Evolutionary conservation across 805 yeast genomes (phyloP).

Genomic region (Candida manassasensis): DNA sequence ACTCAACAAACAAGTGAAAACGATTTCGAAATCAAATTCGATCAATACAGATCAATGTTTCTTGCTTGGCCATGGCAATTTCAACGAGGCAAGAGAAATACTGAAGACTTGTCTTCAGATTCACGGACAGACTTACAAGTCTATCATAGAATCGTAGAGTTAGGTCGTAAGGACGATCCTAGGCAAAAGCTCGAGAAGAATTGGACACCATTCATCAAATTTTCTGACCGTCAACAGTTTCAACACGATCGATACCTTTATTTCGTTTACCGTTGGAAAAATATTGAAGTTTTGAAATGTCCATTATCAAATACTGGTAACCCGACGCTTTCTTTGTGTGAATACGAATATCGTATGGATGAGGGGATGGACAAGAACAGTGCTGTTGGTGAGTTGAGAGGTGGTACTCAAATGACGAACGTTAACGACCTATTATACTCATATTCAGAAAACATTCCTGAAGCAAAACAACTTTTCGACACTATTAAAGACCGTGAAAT

Average conservation of each 20-base stretch:
- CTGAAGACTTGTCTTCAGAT: conserved; percentile 17
- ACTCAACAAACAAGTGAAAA: conserved; percentile 3
- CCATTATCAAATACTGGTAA: conserved; percentile 11
- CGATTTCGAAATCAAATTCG: conserved; percentile 3
- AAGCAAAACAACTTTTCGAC: conserved; percentile 7
- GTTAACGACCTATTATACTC: conserved; percentile 13
- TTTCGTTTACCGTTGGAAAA: conserved; percentile 31
- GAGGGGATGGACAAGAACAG: not conserved
- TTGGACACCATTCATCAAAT: conserved; percentile 38
- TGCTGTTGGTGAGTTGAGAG: conserved; percentile 31
- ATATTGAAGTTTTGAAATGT: conserved; percentile 25
- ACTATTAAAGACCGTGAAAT: conserved; percentile 23
- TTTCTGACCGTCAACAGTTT: conserved; percentile 14
- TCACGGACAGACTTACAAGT: conserved; percentile 10
- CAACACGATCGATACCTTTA: conserved; percentile 26
- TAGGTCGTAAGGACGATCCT: conserved; percentile 12
- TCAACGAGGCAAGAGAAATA: conserved; percentile 25
- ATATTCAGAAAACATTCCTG: conserved; percentile 14
- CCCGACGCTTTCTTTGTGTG: conserved; percentile 5
- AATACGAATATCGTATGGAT: conserved; percentile 3
- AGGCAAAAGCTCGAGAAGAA: conserved; percentile 23
- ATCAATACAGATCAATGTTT: conserved; percentile 25
- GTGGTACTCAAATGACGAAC: conserved; percentile 32
- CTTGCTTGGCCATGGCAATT: conserved; percentile 29
- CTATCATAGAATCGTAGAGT: conserved; percentile 19